phyloP scores from a whole-genome alignment of 495 filamentous ascomycete genomes.

The Xylaria cubensis region DNA sequence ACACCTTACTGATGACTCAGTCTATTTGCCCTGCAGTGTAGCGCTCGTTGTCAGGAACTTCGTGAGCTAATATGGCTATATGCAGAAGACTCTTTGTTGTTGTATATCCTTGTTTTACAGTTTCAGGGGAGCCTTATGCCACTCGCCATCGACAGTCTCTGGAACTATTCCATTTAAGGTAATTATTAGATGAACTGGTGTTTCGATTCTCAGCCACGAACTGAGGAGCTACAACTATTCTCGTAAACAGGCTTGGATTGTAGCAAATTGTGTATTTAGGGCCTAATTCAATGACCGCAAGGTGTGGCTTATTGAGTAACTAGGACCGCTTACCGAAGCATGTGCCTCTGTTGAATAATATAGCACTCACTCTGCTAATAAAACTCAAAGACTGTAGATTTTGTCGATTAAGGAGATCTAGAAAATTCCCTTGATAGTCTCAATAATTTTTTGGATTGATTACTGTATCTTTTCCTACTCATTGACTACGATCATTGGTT shows the following conservation, averaged over 20 bases:
- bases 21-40: too few species aligned
- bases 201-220: too few species aligned
- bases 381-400: not conserved
- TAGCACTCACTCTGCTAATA: not conserved
- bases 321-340: not conserved
- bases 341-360: not conserved
- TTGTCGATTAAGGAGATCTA: not conserved
- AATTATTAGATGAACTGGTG: not conserved
- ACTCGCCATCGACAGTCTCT: not conserved
- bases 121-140: not conserved
- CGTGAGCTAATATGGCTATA: not conserved
- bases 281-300: not conserved
- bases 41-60: too few species aligned
- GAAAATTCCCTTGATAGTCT: too few species aligned
- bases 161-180: not conserved
- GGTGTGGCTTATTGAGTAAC: not conserved
- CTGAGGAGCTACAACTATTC: not conserved
- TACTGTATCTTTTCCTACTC: not conserved
- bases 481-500: not conserved
- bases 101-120: not conserved
- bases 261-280: not conserved
- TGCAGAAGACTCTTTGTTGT: too few species aligned
- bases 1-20: not conserved
- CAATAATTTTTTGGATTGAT: not conserved
- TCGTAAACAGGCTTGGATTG: not conserved